Conservation (phyloP, 2,329 filamentous ascomycete species). For the Fonsecaea erecta region DNA sequence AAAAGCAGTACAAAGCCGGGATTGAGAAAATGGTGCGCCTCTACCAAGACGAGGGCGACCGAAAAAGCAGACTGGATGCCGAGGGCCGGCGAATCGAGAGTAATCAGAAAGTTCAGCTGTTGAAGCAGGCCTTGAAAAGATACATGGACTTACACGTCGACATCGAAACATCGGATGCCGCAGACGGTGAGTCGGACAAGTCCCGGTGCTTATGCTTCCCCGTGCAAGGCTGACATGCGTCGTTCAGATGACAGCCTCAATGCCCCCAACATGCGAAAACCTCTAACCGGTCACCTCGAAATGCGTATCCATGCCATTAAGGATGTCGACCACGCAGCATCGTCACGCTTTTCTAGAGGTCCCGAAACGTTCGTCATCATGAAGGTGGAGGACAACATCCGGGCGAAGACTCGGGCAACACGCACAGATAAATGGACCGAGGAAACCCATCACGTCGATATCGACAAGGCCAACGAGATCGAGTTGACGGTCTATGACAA, state of each 20-base stretch:
- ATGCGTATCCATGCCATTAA: conserved; percentile 87
- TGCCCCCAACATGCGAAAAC: conserved; percentile 90
- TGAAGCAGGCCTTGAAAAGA: conserved; percentile 94
- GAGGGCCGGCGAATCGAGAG: conserved; percentile 89
- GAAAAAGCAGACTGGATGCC: conserved; percentile 92
- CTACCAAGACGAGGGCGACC: conserved; percentile 95
- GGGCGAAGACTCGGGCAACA: conserved; percentile 83
- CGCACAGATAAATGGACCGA: conserved; percentile 89
- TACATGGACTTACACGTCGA: conserved; percentile 98
- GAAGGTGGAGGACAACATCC: conserved; percentile 93
- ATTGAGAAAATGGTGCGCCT: conserved; percentile 99
- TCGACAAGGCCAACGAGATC: conserved; percentile 98
- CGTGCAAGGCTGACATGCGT: neutral
- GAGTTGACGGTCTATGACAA: conserved; percentile 98
- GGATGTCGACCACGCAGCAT: conserved; percentile 90
- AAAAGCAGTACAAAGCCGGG: conserved; percentile 98
- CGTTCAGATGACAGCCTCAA: conserved; percentile 89
- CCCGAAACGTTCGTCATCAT: conserved; percentile 95
- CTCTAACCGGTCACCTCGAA: conserved; percentile 86
- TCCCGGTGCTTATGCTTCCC: neutral
- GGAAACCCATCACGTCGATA: conserved; percentile 87
- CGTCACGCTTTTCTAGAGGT: conserved; percentile 80
- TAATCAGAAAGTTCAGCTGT: conserved; percentile 93
- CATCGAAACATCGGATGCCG: conserved; percentile 75
- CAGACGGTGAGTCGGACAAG: conserved; percentile 69